A percentile compares a stretch with the other conserved stretches of the same genome.
phyloP scores from a whole-genome alignment of 345 rosid genomes.

The Eutrema heterophyllum region DNA sequence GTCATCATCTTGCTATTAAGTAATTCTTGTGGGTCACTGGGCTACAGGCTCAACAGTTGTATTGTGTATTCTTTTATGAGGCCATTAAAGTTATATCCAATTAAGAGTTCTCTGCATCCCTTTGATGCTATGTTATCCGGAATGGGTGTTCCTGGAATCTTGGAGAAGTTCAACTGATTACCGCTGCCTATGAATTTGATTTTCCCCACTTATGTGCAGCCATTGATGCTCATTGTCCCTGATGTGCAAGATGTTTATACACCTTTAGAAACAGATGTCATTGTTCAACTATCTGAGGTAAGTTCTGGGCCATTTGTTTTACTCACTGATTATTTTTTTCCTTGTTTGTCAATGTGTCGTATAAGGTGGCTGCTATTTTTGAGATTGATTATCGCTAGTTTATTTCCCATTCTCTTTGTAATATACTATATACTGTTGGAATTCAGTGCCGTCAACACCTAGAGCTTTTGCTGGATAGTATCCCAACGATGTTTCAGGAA shows the following conservation, averaged over 20 bases:
- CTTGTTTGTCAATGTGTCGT: background rate
- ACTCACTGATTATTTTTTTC: background rate
- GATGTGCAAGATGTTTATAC: constrained; percentile 97
- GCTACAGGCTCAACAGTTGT: background rate
- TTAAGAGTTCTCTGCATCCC: background rate
- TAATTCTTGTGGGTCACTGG: background rate
- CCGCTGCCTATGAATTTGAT: constrained; percentile 13
- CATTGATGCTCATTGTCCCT: constrained; percentile 95
- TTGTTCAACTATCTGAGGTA: constrained; percentile 92
- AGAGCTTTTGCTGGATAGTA: constrained; percentile 87
- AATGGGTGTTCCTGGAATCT: background rate
- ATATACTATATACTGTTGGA: constrained; percentile 9
- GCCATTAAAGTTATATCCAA: background rate
- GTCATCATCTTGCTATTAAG: constrained; percentile 1
- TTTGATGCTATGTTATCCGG: background rate
- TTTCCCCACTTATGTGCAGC: constrained; percentile 48
- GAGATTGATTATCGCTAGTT: background rate
- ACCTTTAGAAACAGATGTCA: constrained; percentile 81
- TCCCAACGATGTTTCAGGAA: constrained; percentile 88
- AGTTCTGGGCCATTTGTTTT: constrained; percentile 14
- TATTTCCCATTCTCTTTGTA: constrained; percentile 4
- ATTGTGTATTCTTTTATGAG: background rate
- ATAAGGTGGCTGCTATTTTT: constrained; percentile 7
- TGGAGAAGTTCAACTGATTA: constrained; percentile 51
- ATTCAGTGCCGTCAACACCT: constrained; percentile 88